These are phyloP conservation scores for Trypanosomatidae sp. DNA, from an alignment of 208 protist genomes.

Conservation along the genomic window DNA sequence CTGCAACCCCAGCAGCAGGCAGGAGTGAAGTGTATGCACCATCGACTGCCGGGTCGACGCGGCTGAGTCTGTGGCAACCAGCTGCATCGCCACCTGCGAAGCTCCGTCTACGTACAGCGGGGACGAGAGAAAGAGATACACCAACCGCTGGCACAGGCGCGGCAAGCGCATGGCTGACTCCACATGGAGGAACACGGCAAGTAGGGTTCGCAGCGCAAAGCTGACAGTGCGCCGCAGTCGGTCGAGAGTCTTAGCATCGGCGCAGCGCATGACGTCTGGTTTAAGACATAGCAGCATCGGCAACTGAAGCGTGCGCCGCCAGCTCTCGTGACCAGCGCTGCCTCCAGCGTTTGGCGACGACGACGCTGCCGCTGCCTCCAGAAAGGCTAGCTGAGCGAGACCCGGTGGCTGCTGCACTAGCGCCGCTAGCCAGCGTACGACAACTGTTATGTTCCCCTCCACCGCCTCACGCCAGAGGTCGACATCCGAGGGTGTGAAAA, in stretches of 20 bases:
- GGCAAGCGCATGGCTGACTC: constrained; percentile 57
- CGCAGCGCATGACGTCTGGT: constrained; percentile 16
- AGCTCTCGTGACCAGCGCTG: constrained; percentile 34
- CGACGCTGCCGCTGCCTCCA: constrained; percentile 32
- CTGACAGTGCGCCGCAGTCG: constrained; percentile 52
- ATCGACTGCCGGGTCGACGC: constrained; percentile 14
- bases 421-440: constrained; percentile 44
- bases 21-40: constrained; percentile 20
- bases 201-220: constrained; percentile 55
- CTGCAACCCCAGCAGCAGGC: constrained; percentile 26
- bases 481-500: constrained; percentile 45
- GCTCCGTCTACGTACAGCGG: constrained; percentile 76
- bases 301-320: constrained; percentile 68
- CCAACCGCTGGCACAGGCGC: constrained; percentile 34
- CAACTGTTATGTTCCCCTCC: constrained; percentile 37
- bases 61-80: constrained; percentile 22
- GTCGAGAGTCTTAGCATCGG: constrained; percentile 37
- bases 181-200: constrained; percentile 46
- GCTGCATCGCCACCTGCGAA: constrained; percentile 38
- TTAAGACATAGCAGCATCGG: constrained; percentile 52
- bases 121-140: constrained; percentile 64
- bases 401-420: constrained; percentile 63
- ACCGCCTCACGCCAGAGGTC: constrained; percentile 70
- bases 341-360: constrained; percentile 2
- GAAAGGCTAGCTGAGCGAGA: constrained; percentile 69